phyloP scores from a whole-genome alignment of 23 red algal species.

The Gracilaria domingensis region DNA sequence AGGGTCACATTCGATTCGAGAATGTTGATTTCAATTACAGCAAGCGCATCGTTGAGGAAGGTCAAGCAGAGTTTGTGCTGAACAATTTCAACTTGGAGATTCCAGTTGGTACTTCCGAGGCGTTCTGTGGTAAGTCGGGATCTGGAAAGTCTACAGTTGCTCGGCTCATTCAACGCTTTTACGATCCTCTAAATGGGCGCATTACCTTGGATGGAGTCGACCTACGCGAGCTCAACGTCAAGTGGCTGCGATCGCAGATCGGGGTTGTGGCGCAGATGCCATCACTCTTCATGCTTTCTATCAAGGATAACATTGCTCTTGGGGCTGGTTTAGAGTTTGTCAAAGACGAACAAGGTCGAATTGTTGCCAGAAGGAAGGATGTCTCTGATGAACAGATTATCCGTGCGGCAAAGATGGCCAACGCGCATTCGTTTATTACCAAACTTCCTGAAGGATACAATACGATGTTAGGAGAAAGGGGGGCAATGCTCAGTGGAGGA shows the following conservation, averaged over 20 bases:
- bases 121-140: conserved; percentile 87
- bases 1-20: conserved; percentile 73
- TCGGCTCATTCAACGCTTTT: conserved; percentile 86
- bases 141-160: conserved; percentile 94
- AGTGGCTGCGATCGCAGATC: conserved; percentile 86
- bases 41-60: conserved; percentile 69
- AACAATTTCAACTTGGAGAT: conserved; percentile 71
- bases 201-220: conserved; percentile 80
- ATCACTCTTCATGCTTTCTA: conserved; percentile 90
- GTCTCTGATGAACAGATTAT: conserved; percentile 84
- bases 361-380: conserved; percentile 23
- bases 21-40: conserved; percentile 89
- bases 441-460: conserved; percentile 89
- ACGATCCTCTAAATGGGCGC: conserved; percentile 67
- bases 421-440: conserved; percentile 89
- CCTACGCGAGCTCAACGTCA: conserved; percentile 75
- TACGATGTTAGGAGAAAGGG: conserved; percentile 93
- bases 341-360: conserved; percentile 32
- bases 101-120: conserved; percentile 69
- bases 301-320: conserved; percentile 93
- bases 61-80: conserved; percentile 40
- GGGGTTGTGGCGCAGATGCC: conserved; percentile 97
- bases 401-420: conserved; percentile 80
- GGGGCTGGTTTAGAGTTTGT: conserved; percentile 71
- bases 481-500: conserved; percentile 85